Base-by-base conservation (phyloP, 2,329 filamentous ascomycete species). In the Penicillium sp. region DNA sequence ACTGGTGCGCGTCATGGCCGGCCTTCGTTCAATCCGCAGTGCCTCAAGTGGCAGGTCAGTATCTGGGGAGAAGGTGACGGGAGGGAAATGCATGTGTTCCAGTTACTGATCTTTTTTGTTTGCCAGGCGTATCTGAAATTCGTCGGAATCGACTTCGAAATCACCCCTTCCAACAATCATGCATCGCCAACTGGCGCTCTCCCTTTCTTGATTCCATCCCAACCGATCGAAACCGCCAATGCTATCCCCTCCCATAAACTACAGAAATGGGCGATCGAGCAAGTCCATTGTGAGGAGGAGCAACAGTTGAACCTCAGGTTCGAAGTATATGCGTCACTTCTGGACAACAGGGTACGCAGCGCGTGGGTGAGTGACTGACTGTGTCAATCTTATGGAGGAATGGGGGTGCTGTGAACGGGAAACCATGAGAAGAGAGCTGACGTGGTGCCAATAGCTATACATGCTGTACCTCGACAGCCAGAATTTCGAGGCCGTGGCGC, bases 1-100 rank as follows among this genome's bases (percentile, higher is more conserved):
- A 76, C 81, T n/a, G 88, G 85, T 65, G 88, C 86, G 29, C 71
- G 73, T 52, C 69, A 69, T 34, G 86, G 86, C 4, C 76, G 79
- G 26, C 89, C 92, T 23, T 95, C 91, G 61, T 96, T 89, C 77
- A 97, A 97, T 71, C 94, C 94, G 10, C 86, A 87, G 54, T 99
- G 94, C 78, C 80, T 97, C 68, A 96, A 93, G 79, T 97, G 92
- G 92, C 94, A 97, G 89, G 91, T 93, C 66, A 63, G 62, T 62
- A 36, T n/a, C n/a, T n/a, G 16, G 19, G 18, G 23, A 16, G 23
- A 13, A n/a, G 26, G 18, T n/a, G n/a, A n/a, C n/a, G n/a, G n/a
- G n/a, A n/a, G n/a, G n/a, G n/a, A n/a, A n/a, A n/a, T 28, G 24
- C 24, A 28, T 28, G 3, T 9, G 19, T 42, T 21, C 16, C 7